These are phyloP conservation scores for Helotiales sp. DNA, from an alignment of 2,329 filamentous ascomycete species.

Conservation along the genomic window DNA sequence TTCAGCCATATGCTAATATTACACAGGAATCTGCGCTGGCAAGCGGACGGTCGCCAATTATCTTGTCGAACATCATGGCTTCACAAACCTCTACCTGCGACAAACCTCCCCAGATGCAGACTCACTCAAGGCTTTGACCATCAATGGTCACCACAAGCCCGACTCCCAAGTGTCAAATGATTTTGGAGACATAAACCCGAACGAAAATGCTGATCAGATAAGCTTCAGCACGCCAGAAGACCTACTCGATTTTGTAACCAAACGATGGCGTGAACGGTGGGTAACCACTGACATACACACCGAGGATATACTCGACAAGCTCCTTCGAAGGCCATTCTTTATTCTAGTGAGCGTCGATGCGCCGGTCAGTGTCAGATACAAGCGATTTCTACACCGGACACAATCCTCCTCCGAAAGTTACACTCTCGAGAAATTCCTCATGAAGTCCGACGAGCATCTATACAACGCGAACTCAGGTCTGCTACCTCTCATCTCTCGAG, in stretches of 20 bases:
- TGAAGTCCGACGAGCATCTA: conserved; percentile 68
- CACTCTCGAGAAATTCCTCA: conserved; percentile 56
- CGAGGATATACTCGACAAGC: conserved; percentile 70
- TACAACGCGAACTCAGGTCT: conserved; percentile 67
- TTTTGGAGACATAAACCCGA: neutral
- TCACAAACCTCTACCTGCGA: conserved; percentile 68
- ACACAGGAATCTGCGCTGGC: conserved; percentile 82
- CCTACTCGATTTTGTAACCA: conserved; percentile 83
- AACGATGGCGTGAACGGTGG: conserved; percentile 79
- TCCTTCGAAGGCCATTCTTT: conserved; percentile 85
- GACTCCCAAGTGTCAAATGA: neutral
- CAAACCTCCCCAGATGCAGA: conserved; percentile 14
- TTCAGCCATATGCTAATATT: neutral
- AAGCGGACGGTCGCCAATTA: conserved; percentile 90
- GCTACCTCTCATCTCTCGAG: conserved; percentile 75
- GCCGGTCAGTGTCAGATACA: conserved; percentile 81
- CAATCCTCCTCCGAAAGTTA: conserved; percentile 24
- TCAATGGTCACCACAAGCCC: neutral
- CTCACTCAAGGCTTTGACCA: neutral
- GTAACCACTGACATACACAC: conserved; percentile 83
- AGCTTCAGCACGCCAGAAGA: conserved; percentile 62
- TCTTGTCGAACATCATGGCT: conserved; percentile 80
- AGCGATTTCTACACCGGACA: conserved; percentile 57
- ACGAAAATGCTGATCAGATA: neutral
- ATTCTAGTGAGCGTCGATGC: conserved; percentile 90